phyloP scores from a whole-genome alignment of 164 flowering plant genomes.

The Tinospora cordifolia region DNA sequence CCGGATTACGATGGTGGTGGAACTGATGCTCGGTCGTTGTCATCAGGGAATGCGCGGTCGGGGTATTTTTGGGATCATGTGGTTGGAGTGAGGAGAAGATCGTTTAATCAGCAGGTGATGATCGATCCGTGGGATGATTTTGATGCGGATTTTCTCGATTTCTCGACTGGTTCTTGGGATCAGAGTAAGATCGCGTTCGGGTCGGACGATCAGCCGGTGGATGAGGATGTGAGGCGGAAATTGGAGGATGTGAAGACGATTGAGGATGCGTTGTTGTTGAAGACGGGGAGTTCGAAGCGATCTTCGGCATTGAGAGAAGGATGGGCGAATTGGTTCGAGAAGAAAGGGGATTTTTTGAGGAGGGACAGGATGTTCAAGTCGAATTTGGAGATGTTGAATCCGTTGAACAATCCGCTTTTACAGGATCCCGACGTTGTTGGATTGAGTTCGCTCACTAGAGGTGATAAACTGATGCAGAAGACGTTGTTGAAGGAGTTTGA shows the following conservation, averaged over 20 bases:
- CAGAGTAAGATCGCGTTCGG: slow-evolving; percentile 42
- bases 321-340: slow-evolving; percentile 94
- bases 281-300: slow-evolving; percentile 20
- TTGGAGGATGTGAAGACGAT: slow-evolving; percentile 37
- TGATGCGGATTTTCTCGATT: slow-evolving; percentile 13
- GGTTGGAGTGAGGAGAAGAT: slow-evolving; percentile 44
- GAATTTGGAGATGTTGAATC: slow-evolving; percentile 72
- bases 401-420: slow-evolving; percentile 66
- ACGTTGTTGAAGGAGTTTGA: slow-evolving; percentile 42
- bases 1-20: slow-evolving; percentile 9
- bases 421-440: slow-evolving; percentile 90
- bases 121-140: slow-evolving; percentile 62
- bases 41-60: slow-evolving; percentile 13
- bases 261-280: slow-evolving; percentile 82
- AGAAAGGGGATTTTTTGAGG: slow-evolving; percentile 69
- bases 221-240: slow-evolving; percentile 56
- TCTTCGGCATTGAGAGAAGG: slow-evolving; percentile 69
- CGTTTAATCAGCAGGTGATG: slow-evolving; percentile 46
- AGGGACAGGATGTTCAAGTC: slow-evolving; percentile 84
- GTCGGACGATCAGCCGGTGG: slow-evolving; percentile 78
- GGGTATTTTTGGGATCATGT: slow-evolving; percentile 63
- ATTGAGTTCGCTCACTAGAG: slow-evolving; percentile 53
- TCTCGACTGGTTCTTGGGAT: slow-evolving; percentile 21
- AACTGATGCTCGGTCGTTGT: neutral
- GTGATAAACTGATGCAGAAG: slow-evolving; percentile 63